Conservation (phyloP, 306 rosid genomes). For the Glycine tomentella region DNA sequence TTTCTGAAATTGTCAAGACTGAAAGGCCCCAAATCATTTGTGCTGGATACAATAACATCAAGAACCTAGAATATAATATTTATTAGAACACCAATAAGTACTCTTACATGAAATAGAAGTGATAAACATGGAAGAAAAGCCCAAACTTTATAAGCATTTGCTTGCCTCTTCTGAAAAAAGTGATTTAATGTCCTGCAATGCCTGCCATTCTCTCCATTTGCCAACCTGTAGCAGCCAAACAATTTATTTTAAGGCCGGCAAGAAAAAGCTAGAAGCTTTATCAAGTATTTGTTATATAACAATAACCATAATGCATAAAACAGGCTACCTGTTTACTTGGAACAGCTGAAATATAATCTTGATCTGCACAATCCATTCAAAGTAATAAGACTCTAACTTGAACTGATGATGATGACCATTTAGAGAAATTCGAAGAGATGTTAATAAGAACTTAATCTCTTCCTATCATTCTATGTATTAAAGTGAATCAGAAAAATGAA, state of each 20-base stretch:
- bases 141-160: constrained; percentile 38
- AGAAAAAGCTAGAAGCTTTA: constrained; percentile 20
- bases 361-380: constrained; percentile 65
- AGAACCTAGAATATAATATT: constrained; percentile 68
- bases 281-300: constrained; percentile 32
- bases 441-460: constrained; percentile 11
- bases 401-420: constrained; percentile 18
- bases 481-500: constrained; percentile 9
- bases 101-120: constrained; percentile 35
- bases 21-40: constrained; percentile 83
- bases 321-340: constrained; percentile 62
- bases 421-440: background rate
- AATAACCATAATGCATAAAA: constrained; percentile 33
- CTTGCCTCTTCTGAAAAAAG: constrained; percentile 85
- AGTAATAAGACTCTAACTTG: constrained; percentile 37
- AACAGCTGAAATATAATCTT: constrained; percentile 53
- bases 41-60: constrained; percentile 76
- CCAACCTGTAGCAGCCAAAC: constrained; percentile 55
- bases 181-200: constrained; percentile 72
- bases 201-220: constrained; percentile 77
- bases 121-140: constrained; percentile 30
- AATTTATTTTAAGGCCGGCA: constrained; percentile 22
- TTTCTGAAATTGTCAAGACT: constrained; percentile 82
- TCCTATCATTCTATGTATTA: background rate
- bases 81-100: constrained; percentile 44